Conservation (phyloP, 345 rosid genomes). For the Combretum micranthum region DNA sequence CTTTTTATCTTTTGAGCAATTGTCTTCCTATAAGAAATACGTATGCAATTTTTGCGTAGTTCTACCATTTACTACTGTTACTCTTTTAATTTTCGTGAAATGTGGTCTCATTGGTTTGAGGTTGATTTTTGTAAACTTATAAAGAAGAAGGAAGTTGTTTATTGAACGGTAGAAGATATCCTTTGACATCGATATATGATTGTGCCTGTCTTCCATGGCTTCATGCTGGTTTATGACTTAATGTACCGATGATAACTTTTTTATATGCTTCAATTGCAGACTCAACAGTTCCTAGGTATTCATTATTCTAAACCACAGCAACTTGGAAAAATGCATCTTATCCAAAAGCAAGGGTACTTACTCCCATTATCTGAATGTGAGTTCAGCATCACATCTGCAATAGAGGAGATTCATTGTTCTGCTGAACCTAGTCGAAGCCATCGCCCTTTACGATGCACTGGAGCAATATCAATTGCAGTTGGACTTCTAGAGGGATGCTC, state of each 20-base stretch:
- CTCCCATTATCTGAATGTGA: slow-evolving; percentile 77
- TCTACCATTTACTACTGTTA: no score
- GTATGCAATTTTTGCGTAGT: no score
- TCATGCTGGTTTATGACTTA: no score
- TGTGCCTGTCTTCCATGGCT: no score
- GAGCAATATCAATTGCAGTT: slow-evolving; percentile 67
- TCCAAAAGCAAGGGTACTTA: slow-evolving; percentile 70
- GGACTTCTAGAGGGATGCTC: slow-evolving; percentile 75
- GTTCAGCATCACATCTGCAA: slow-evolving; percentile 62
- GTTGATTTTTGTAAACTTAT: no score
- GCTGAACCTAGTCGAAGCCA: slow-evolving; percentile 30
- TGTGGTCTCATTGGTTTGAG: no score
- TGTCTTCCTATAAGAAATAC: no score
- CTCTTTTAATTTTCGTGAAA: no score
- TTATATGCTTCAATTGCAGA: slow-evolving; percentile 25
- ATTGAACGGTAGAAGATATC: no score
- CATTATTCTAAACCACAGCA: slow-evolving; percentile 32
- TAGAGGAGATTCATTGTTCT: slow-evolving; percentile 61
- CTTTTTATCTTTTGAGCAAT: no score
- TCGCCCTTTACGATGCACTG: slow-evolving; percentile 87
- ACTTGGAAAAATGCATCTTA: slow-evolving; percentile 38
- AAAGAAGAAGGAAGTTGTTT: no score
- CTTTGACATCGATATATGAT: no score
- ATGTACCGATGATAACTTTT: background rate
- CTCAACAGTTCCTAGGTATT: slow-evolving; percentile 59